These are phyloP conservation scores for Ophiorrhiza pumila DNA, from an alignment of 257 asterid genomes.

Conservation along the genomic window DNA sequence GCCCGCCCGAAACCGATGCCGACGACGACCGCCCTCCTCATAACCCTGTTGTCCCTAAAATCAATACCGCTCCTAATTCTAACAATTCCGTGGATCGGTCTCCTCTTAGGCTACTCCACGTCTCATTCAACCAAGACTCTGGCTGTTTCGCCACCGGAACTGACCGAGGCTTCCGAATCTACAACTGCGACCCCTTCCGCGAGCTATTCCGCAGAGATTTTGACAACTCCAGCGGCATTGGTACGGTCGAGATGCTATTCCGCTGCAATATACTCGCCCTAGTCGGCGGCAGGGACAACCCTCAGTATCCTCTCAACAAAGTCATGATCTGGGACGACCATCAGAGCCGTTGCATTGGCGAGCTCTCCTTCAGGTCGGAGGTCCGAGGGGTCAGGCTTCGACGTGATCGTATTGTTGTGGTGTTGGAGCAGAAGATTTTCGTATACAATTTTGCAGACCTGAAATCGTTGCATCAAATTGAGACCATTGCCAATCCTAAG, in stretches of 20 bases:
- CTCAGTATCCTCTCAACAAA: slow-evolving; percentile 79
- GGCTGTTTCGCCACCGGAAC: slow-evolving; percentile 84
- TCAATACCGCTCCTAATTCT: background rate
- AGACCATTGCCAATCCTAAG: slow-evolving; percentile 86
- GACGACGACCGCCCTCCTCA: background rate
- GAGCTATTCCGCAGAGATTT: slow-evolving; percentile 92
- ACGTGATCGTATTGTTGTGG: slow-evolving; percentile 71
- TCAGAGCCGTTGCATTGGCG: slow-evolving; percentile 78
- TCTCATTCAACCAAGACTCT: slow-evolving; percentile 87
- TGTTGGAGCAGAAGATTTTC: slow-evolving; percentile 81
- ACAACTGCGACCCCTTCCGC: slow-evolving; percentile 83
- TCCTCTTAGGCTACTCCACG: slow-evolving; percentile 54
- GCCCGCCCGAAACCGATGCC: slow-evolving; percentile 11
- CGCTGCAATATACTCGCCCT: slow-evolving; percentile 81
- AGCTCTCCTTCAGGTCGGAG: slow-evolving; percentile 76
- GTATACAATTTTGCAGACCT: slow-evolving; percentile 82
- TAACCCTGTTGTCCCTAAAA: background rate
- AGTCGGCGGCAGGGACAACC: slow-evolving; percentile 81
- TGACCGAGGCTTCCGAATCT: slow-evolving; percentile 80
- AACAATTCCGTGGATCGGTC: slow-evolving; percentile 12
- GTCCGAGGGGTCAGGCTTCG: slow-evolving; percentile 75
- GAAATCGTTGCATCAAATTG: slow-evolving; percentile 86
- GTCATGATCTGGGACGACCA: slow-evolving; percentile 99
- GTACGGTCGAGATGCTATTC: slow-evolving; percentile 88
- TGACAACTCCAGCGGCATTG: slow-evolving; percentile 67